Evolutionary conservation across 2,329 filamentous ascomycete genomes (phyloP).

Genomic region (Aspergillus texensis): DNA sequence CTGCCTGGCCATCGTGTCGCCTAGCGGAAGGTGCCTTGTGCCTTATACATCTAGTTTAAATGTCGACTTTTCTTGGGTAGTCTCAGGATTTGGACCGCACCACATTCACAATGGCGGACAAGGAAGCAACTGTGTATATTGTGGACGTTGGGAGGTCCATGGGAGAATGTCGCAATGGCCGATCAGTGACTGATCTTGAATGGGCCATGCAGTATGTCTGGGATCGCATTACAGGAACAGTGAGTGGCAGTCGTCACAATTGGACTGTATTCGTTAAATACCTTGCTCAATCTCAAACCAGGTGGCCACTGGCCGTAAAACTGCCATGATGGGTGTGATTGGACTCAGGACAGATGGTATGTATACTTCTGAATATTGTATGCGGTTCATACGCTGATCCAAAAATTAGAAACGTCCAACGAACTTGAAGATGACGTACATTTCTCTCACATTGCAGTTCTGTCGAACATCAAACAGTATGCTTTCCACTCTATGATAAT

Average conservation of each 20-base stretch:
- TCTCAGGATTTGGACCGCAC: neutral
- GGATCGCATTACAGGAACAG: slow-evolving; percentile 83
- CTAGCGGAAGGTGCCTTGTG: slow-evolving; percentile 17
- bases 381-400: slow-evolving; percentile 14
- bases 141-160: slow-evolving; percentile 88
- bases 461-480: slow-evolving; percentile 66
- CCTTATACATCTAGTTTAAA: slow-evolving; percentile 1
- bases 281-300: slow-evolving; percentile 25
- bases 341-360: slow-evolving; percentile 75
- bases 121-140: slow-evolving; percentile 91
- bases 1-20: slow-evolving; percentile 36
- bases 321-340: slow-evolving; percentile 74
- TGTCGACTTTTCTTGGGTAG: neutral
- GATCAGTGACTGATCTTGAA: slow-evolving; percentile 78
- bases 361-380: slow-evolving; percentile 12
- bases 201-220: slow-evolving; percentile 91
- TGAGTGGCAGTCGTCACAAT: slow-evolving; percentile 46
- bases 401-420: slow-evolving; percentile 63
- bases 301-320: slow-evolving; percentile 71
- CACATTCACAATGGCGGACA: slow-evolving; percentile 72
- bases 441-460: slow-evolving; percentile 79
- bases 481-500: slow-evolving; percentile 46
- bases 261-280: neutral
- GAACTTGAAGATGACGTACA: slow-evolving; percentile 66
- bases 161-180: slow-evolving; percentile 70